Conservation (phyloP, 2,329 filamentous ascomycete genomes). For the Fusarium sp. region DNA sequence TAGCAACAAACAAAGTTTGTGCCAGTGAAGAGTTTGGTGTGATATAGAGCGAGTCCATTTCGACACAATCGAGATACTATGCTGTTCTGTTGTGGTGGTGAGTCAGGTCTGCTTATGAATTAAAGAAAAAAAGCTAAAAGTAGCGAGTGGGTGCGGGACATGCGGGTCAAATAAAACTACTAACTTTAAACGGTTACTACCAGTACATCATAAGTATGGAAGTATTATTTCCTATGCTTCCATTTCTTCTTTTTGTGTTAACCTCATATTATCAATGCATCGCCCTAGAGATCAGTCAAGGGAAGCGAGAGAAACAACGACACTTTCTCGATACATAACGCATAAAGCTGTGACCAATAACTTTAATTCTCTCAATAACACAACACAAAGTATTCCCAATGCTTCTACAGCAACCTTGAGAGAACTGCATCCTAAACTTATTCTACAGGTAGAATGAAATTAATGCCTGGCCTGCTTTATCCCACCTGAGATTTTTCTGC, state of each 20-base stretch:
- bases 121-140: not conserved
- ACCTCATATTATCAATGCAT: not conserved
- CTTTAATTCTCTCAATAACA: not conserved
- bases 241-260: not conserved
- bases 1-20: not conserved
- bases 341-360: not conserved
- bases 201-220: not conserved
- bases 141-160: constrained; percentile 3
- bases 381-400: not conserved
- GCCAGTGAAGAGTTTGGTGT: not conserved
- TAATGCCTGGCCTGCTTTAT: not conserved
- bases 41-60: constrained; percentile 7
- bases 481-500: not conserved
- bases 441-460: not conserved
- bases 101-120: not conserved
- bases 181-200: not conserved
- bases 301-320: not conserved
- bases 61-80: not conserved
- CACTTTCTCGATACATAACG: not conserved
- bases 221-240: not conserved
- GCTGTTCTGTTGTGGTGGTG: constrained; percentile 7
- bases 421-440: not conserved
- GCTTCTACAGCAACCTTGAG: not conserved
- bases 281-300: not conserved
- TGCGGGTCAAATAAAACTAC: not conserved